phyloP scores from a whole-genome alignment of 768 basidiomycete genomes.

The Suillus lakei region DNA sequence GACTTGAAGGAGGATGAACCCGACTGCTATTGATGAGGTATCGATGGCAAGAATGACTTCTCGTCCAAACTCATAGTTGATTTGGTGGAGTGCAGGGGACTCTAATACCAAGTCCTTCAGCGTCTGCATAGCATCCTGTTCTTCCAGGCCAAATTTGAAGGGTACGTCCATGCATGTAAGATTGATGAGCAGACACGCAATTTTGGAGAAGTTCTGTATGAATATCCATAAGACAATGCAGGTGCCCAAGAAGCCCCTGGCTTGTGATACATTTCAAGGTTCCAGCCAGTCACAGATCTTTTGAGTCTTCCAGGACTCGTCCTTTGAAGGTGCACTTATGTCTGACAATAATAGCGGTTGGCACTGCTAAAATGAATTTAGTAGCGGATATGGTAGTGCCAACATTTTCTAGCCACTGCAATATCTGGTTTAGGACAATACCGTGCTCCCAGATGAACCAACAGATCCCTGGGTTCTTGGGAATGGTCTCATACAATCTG shows the following conservation, averaged over 20 bases:
- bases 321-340: conserved; percentile 44
- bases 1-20: too few relatives aligned
- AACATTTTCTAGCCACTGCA: conserved; percentile 40
- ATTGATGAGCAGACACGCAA: too few relatives aligned
- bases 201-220: too few relatives aligned
- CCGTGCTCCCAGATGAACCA: conserved; percentile 47
- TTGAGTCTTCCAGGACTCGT: conserved; percentile 27
- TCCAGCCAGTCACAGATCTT: conserved; percentile 38
- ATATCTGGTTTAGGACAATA: conserved; percentile 37
- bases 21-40: too few relatives aligned
- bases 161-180: too few relatives aligned
- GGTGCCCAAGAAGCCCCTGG: conserved; percentile 34
- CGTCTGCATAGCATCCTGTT: too few relatives aligned
- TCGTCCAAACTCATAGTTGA: too few relatives aligned
- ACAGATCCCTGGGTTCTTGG: conserved; percentile 39
- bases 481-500: conserved; percentile 40
- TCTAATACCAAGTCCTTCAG: too few relatives aligned
- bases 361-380: conserved; percentile 38
- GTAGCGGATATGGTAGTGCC: conserved; percentile 43
- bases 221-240: conserved; percentile 26
- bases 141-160: too few relatives aligned
- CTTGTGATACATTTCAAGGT: conserved; percentile 9
- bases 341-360: conserved; percentile 37
- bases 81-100: too few relatives aligned
- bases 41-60: too few relatives aligned